These are phyloP conservation scores for Rhytidhysteron rufulum DNA, from an alignment of 2,329 filamentous ascomycete species.

Conservation along the genomic window DNA sequence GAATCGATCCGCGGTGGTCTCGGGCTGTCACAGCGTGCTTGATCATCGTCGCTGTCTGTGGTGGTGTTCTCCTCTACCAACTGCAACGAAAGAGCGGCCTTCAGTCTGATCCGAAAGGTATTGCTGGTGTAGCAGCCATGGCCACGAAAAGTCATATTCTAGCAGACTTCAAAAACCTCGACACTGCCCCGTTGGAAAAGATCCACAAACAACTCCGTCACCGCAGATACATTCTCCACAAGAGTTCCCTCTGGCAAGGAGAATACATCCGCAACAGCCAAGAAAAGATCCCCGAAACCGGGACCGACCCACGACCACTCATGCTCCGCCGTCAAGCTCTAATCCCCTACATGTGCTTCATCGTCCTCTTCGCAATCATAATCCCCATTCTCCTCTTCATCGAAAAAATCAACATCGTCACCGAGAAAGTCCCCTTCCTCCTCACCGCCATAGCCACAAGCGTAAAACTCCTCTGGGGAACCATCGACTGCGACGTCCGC, in stretches of 20 bases:
- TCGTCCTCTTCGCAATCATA: slow-evolving; percentile 55
- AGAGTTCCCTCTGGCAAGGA: slow-evolving; percentile 67
- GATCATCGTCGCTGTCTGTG: slow-evolving; percentile 55
- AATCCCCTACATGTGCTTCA: slow-evolving; percentile 57
- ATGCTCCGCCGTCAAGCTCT: slow-evolving; percentile 62
- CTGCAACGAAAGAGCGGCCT: slow-evolving; percentile 64
- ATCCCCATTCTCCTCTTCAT: slow-evolving; percentile 63
- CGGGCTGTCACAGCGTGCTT: slow-evolving; percentile 57
- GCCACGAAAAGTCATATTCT: slow-evolving; percentile 69
- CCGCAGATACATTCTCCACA: slow-evolving; percentile 65
- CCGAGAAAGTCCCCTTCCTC: slow-evolving; percentile 61
- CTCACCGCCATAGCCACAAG: slow-evolving; percentile 62
- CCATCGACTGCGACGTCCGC: slow-evolving; percentile 65
- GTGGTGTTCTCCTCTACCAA: slow-evolving; percentile 56
- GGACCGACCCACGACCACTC: slow-evolving; percentile 58
- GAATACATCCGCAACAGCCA: slow-evolving; percentile 48
- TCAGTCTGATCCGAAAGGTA: slow-evolving; percentile 65
- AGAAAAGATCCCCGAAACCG: slow-evolving; percentile 45
- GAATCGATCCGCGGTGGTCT: slow-evolving; percentile 57
- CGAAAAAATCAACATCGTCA: slow-evolving; percentile 48
- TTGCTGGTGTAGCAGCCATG: slow-evolving; percentile 72
- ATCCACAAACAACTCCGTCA: slow-evolving; percentile 66
- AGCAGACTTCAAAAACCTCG: slow-evolving; percentile 69
- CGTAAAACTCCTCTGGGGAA: slow-evolving; percentile 66
- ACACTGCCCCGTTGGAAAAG: slow-evolving; percentile 61